Evolutionary conservation across 73 alveolate genomes (phyloP), one percentile per base, ranked within the genome.

Genomic region (Paramecium primaurelia): DNA sequence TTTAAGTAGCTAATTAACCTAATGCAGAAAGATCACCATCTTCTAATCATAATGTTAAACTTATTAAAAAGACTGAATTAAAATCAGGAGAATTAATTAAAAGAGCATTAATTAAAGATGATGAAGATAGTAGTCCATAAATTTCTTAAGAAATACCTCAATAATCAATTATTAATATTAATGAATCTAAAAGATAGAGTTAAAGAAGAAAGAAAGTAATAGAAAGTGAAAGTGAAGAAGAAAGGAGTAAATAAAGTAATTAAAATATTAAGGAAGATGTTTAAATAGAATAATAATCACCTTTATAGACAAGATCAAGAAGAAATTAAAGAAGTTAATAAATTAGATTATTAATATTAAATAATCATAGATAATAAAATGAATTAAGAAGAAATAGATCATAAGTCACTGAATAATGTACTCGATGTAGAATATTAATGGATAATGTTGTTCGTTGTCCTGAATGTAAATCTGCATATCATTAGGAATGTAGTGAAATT

Each of bases 41-140:
- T 30, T 73, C 87, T 30, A 73, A 37, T 73, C 59, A 73, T 37
- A 54, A 54, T 54, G 28, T 18, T 3, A 40, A 73, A 73, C 7
- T 73, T 37, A 36, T 73, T 0, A 73, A 34, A 73, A 64, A 64
- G 12, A 64, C 45, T 8, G 84, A 64, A n/a, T 6, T 28, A 34
- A 64, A 64, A 9, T 32, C 42, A 32, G 42, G 45, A 12, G 84
- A 64, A 64, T 64, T 64, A 34, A 34, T 34, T 12, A 64, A 64
- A 9, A 64, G 84, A 32, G 84, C 84, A 6, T 64, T 64, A 32
- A 28, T 28, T 7, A 64, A 64, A 28, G 47, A 64, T 64, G 69
- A 54, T 54, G 84, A 64, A 28, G 84, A 64, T 28, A 64, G 84
- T 64, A 64, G 84, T 28, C 51, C 84, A 64, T 64, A 64, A 64